A percentile compares a stretch with the other conserved stretches of the same genome.
Conservation (phyloP, 805 yeast species). For the Saccharomycopsis oosterbeekiorum region DNA sequence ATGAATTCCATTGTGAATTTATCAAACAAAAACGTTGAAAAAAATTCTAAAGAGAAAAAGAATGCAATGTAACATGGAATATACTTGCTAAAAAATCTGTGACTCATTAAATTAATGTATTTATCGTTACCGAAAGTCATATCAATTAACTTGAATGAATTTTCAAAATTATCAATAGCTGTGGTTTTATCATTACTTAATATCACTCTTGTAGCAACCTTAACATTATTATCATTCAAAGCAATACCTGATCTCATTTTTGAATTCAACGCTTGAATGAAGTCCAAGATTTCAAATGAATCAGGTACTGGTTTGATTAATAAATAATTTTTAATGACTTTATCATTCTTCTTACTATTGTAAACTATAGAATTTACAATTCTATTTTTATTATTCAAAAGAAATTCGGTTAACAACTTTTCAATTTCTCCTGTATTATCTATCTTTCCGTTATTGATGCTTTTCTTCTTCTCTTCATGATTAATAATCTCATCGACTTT, state of each 20-base stretch:
- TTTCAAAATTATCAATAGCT: constrained; percentile 14
- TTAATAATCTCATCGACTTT: background rate
- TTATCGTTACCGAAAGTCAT: constrained; percentile 12
- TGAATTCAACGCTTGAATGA: constrained; percentile 2
- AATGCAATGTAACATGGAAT: constrained; percentile 13
- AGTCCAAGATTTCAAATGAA: constrained; percentile 8
- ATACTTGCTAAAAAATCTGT: constrained; percentile 8
- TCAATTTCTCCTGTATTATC: background rate
- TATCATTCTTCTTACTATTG: background rate
- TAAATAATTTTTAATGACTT: constrained; percentile 10
- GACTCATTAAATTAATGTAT: constrained; percentile 5
- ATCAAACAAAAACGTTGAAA: constrained; percentile 5
- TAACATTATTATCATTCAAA: constrained; percentile 9
- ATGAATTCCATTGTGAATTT: constrained; percentile 1
- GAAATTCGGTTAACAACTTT: constrained; percentile 3
- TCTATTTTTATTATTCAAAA: constrained; percentile 4
- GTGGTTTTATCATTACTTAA: constrained; percentile 7
- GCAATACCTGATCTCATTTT: background rate
- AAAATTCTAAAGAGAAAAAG: constrained; percentile 8
- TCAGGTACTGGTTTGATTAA: constrained; percentile 12
- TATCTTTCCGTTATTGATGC: background rate
- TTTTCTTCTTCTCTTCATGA: background rate
- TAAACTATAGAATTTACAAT: background rate
- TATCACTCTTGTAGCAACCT: constrained; percentile 15
- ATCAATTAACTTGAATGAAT: constrained; percentile 12